Evolutionary conservation across 768 basidiomycete genomes (phyloP).

Genomic region (Dictyophora rubrovolvata): DNA sequence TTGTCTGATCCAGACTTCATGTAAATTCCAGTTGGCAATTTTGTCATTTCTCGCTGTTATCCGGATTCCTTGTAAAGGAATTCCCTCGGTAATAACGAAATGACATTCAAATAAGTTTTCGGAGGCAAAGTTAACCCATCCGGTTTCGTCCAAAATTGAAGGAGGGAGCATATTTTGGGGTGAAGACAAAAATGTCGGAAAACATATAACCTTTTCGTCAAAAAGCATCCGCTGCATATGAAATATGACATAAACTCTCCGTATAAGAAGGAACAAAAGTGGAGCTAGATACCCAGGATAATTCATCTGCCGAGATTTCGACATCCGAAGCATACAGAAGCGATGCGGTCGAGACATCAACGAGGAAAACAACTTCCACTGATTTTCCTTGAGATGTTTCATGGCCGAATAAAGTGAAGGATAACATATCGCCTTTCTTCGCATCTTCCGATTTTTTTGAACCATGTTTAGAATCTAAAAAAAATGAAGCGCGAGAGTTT

Average conservation of each 20-base stretch:
- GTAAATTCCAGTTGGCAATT: background rate
- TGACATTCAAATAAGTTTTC: background rate
- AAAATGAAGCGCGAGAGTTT: background rate
- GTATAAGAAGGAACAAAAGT: background rate
- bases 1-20: background rate
- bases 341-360: slow-evolving; percentile 24
- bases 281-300: slow-evolving; percentile 21
- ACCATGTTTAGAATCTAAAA: background rate
- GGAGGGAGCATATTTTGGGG: background rate
- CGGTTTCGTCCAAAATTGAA: background rate
- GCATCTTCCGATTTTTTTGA: slow-evolving; percentile 13
- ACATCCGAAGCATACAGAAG: slow-evolving; percentile 21
- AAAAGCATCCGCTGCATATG: background rate
- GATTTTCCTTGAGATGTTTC: slow-evolving; percentile 12
- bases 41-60: background rate
- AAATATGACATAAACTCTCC: background rate
- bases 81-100: background rate
- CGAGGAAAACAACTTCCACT: slow-evolving; percentile 27
- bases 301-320: slow-evolving; percentile 23
- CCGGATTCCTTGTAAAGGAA: background rate
- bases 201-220: background rate
- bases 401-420: slow-evolving; percentile 14
- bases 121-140: background rate
- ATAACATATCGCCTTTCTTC: slow-evolving; percentile 22
- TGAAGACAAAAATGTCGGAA: background rate